Percentiles rank a stretch among this genome's conserved stretches.
Conservation (phyloP, 2,329 filamentous ascomycete genomes). For the Sporothrix variecibatus region DNA sequence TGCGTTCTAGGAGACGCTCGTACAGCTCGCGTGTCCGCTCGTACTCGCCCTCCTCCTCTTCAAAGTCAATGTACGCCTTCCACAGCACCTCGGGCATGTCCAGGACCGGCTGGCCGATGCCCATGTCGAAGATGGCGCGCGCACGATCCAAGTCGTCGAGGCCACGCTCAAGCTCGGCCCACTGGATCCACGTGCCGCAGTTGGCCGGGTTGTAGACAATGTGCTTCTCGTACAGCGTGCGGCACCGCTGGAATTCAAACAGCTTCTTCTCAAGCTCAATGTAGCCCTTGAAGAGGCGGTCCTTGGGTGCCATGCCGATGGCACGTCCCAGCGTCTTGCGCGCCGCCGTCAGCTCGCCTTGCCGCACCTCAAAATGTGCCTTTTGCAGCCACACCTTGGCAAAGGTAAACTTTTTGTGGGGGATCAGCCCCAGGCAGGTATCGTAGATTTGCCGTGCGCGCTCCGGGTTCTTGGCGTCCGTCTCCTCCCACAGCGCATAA, state of each 20-base stretch:
- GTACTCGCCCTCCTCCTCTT: slow-evolving; percentile 93
- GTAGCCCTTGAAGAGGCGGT: slow-evolving; percentile 92
- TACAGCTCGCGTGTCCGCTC: slow-evolving; percentile 79
- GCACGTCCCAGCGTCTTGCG: slow-evolving; percentile 87
- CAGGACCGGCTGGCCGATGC: slow-evolving; percentile 75
- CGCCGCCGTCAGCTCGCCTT: slow-evolving; percentile 75
- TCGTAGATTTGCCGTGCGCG: slow-evolving; percentile 88
- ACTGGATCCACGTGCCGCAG: slow-evolving; percentile 93
- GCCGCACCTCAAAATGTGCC: slow-evolving; percentile 89
- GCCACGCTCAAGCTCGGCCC: slow-evolving; percentile 87
- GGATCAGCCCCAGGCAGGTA: slow-evolving; percentile 82
- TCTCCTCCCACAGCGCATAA: slow-evolving; percentile 94
- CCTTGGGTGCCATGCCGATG: slow-evolving; percentile 93
- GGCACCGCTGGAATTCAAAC: slow-evolving; percentile 90
- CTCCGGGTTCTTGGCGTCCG: slow-evolving; percentile 74
- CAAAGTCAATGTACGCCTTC: slow-evolving; percentile 99
- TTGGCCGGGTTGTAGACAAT: slow-evolving; percentile 90
- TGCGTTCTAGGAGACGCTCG: slow-evolving; percentile 88
- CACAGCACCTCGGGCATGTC: slow-evolving; percentile 98
- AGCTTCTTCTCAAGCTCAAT: slow-evolving; percentile 89
- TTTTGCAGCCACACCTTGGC: slow-evolving; percentile 95
- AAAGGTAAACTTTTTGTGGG: slow-evolving; percentile 96
- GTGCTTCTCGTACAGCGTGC: slow-evolving; percentile 90
- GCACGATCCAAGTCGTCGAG: slow-evolving; percentile 87
- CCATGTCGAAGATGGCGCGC: slow-evolving; percentile 89